Percentiles rank a stretch among this genome's conserved stretches.
Conservation (phyloP, 1,139 yeast genomes). For the Yamadazyma dushanensis region DNA sequence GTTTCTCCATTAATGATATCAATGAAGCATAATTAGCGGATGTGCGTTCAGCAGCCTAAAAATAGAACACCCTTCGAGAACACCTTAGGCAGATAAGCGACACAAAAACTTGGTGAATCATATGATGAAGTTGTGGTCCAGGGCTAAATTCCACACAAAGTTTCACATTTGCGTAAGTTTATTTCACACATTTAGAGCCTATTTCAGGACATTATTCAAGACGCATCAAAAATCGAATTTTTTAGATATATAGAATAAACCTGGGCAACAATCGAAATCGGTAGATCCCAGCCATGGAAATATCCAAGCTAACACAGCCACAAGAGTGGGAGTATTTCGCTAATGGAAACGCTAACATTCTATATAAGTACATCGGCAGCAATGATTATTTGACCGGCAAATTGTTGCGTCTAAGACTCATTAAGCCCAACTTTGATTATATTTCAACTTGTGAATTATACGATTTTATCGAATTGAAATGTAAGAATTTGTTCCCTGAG, state of each 20-base stretch:
- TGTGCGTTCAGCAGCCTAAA: background rate
- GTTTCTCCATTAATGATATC: conserved; percentile 2
- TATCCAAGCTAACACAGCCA: conserved; percentile 41
- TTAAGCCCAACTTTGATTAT: conserved; percentile 39
- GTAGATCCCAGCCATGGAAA: no score
- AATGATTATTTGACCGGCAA: conserved; percentile 38
- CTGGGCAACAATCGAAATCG: no score
- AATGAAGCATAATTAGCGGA: background rate
- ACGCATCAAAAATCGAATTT: background rate
- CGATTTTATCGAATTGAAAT: conserved; percentile 43
- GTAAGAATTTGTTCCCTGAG: conserved; percentile 41
- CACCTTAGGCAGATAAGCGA: no score
- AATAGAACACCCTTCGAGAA: no score
- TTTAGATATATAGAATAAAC: no score
- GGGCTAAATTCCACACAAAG: no score
- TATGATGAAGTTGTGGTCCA: no score
- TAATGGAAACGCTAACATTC: conserved; percentile 48
- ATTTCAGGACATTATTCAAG: no score
- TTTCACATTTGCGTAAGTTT: no score
- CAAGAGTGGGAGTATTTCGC: conserved; percentile 47
- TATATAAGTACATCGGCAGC: conserved; percentile 40
- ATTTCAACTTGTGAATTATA: conserved; percentile 44
- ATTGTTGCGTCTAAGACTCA: conserved; percentile 37
- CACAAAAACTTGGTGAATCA: no score
- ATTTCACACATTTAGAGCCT: no score